Base-by-base conservation (phyloP, 148 eudicot genomes). In the Rhododendron williamsianum region DNA sequence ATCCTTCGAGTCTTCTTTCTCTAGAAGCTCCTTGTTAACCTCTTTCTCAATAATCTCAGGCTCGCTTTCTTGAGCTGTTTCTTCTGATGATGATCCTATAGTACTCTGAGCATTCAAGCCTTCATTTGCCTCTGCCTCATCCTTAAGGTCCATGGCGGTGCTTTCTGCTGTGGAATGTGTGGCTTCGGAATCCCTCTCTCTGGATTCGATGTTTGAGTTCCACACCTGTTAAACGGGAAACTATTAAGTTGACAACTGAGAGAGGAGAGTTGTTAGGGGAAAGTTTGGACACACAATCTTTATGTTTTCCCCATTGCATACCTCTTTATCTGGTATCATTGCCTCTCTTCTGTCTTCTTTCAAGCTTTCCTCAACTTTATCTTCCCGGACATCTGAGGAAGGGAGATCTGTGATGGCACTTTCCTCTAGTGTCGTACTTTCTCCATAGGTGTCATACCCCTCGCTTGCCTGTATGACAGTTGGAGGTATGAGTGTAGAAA, bases 111-210 rank as follows among this genome's bases (percentile, higher is more conserved):
- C n/a, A 41, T 60, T 58, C 54, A 25, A 43, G 41, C 6, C 54
- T 45, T 60, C 41, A 8, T 27, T 84, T 77, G 60, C 74, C 56
- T 78, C 73, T 81, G 49, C 84, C 73, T 81, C 73, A 23, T 60
- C 74, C 73, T 81, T 23, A 58, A 60, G 52, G 36, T 63, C 73
- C 21, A 38, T 60, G 74, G 10, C 23, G 45, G 0, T 60, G 65
- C 43, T 60, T 60, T 76, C 76, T 72, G n/a, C 23, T 9, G 15
- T 9, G 11, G 82, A 41, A 38, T 25, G 10, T n/a, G 81, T 43
- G 54, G 86, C 41, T 18, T 49, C 36, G 65, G 78, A 48, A 18
- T 41, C 63, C 76, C 15, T 36, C 82, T 84, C 82, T 13, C 8
- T 77, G 60, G 74, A n/a, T 78, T 78, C 35, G 9, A 12, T 79